phyloP scores from a whole-genome alignment of 495 filamentous ascomycete genomes.

The Parathielavia hyrcaniae region DNA sequence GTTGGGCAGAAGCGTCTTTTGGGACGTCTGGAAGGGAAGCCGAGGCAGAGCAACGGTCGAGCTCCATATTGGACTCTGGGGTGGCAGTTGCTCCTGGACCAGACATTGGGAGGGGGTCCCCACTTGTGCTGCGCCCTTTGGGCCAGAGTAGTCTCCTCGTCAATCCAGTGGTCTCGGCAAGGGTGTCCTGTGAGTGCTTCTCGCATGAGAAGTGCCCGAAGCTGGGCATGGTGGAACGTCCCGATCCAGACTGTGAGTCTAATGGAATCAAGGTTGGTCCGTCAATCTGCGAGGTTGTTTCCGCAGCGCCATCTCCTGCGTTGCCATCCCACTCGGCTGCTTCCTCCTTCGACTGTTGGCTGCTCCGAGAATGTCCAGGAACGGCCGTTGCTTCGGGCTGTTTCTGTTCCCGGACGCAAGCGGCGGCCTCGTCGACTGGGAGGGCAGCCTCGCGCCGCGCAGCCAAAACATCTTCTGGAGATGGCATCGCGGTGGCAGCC shows the following conservation, averaged over 20 bases:
- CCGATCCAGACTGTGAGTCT: not conserved
- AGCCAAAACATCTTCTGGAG: not conserved
- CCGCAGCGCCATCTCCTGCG: not conserved
- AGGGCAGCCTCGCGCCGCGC: not conserved
- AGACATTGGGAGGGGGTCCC: not conserved
- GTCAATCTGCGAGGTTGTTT: constrained; percentile 16
- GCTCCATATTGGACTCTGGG: not conserved
- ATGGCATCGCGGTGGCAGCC: not conserved
- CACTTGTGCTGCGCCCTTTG: not conserved
- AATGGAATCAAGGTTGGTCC: constrained; percentile 23
- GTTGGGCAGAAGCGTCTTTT: not conserved
- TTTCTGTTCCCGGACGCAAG: not conserved
- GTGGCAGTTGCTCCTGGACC: not conserved
- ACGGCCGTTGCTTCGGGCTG: not conserved
- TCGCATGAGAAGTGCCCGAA: constrained; percentile 22
- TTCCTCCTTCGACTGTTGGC: not conserved
- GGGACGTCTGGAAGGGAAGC: not conserved
- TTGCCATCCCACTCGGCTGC: not conserved
- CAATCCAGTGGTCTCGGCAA: not conserved
- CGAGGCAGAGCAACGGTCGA: not conserved
- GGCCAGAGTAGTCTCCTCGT: constrained; percentile 29
- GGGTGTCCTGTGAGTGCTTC: constrained; percentile 16
- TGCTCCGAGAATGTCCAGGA: not conserved
- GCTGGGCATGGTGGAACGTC: constrained; percentile 8
- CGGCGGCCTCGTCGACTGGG: not conserved